A percentile compares a stretch with the other conserved stretches of the same genome.
These are phyloP conservation scores for Copromyces sp. DNA, from an alignment of 495 filamentous ascomycete species.

Conservation along the genomic window DNA sequence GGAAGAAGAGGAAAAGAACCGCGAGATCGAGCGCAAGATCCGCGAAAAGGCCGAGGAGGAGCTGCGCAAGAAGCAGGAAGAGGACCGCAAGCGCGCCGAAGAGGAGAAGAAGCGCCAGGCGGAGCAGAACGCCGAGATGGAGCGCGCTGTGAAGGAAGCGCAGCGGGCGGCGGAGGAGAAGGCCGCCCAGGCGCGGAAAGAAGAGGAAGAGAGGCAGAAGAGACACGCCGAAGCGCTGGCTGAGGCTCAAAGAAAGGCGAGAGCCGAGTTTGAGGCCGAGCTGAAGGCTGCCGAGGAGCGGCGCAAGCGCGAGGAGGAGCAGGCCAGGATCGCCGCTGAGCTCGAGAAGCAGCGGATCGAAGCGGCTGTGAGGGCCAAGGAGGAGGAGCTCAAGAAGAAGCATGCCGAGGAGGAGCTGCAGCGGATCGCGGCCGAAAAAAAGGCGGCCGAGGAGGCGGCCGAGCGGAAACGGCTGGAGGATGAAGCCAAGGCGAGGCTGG, in stretches of 20 bases:
- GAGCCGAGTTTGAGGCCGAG: slow-evolving; percentile 27
- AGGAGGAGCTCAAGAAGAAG: slow-evolving; percentile 19
- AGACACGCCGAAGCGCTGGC: slow-evolving; percentile 20
- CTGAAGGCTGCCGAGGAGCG: slow-evolving; percentile 40
- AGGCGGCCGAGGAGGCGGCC: slow-evolving; percentile 21
- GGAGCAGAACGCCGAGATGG: slow-evolving; percentile 25
- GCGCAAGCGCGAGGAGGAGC: not conserved
- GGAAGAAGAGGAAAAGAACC: slow-evolving; percentile 30
- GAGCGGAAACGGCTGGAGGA: slow-evolving; percentile 20
- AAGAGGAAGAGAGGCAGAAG: slow-evolving; percentile 25
- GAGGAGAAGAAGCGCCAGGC: slow-evolving; percentile 23
- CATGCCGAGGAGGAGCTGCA: slow-evolving; percentile 24
- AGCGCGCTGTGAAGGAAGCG: slow-evolving; percentile 26
- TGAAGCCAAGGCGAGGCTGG: slow-evolving; percentile 38
- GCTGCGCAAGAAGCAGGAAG: slow-evolving; percentile 27
- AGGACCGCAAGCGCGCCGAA: slow-evolving; percentile 27
- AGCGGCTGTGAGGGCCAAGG: slow-evolving; percentile 18
- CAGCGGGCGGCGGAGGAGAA: slow-evolving; percentile 36
- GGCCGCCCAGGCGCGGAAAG: slow-evolving; percentile 23
- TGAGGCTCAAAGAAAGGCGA: slow-evolving; percentile 13
- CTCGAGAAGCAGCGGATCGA: slow-evolving; percentile 25
- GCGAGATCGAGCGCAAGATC: slow-evolving; percentile 35
- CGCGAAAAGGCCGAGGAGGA: slow-evolving; percentile 32
- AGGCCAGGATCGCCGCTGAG: slow-evolving; percentile 11
- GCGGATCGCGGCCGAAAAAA: slow-evolving; percentile 20